Base-by-base conservation (phyloP, 2,329 filamentous ascomycete species). In the Coleophoma cylindrospora region DNA sequence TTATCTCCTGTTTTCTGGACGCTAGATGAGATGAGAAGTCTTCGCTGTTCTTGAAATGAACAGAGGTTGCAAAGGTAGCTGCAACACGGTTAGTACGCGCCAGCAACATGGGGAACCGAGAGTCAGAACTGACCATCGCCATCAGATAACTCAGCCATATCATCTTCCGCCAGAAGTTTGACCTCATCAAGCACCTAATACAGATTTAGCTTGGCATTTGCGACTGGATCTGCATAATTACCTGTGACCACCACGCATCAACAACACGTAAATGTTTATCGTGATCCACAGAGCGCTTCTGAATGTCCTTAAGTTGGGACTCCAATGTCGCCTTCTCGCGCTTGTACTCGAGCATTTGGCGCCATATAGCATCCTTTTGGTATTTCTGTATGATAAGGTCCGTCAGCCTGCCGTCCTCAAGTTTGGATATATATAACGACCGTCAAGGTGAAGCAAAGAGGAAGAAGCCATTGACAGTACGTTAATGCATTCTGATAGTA, bases 291-390 rank as follows among this genome's bases (percentile, higher is more conserved):
- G 87, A 82, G 64, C 83, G 81, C 66, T 90, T 91, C 57, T 88
- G 81, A 55, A 95, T 74, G 57, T 95, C 88, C 64, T 86, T 86
- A 54, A 96, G 75, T 64, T 89, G 87, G 51, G 82, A 76, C 72
- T 97, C 91, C 55, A 95, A 74, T 38, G 87, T 87, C 51, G 80
- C 77, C 66, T 91, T 91, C 67, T 95, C 90, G 61, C 94, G 85
- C 72, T 95, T 96, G 71, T 95, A 96, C 71, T 97, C 94, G 66
- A 91, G 89, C 91, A 99, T 96, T 72, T 96, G 92, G 51, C 95
- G 89, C 63, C 89, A 86, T 67, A 99, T 96, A 57, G 94, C 94
- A 74, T 96, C 94, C 73, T 97, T 99, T 72, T 92, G 88, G 64
- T 87, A 94, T 66, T 87, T 83, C 90, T 95, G 70, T 61, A 68